A percentile compares a stretch with the other conserved stretches of the same genome.
Conservation (phyloP, 495 filamentous ascomycete genomes). For the Chaetomium cochliodes region DNA sequence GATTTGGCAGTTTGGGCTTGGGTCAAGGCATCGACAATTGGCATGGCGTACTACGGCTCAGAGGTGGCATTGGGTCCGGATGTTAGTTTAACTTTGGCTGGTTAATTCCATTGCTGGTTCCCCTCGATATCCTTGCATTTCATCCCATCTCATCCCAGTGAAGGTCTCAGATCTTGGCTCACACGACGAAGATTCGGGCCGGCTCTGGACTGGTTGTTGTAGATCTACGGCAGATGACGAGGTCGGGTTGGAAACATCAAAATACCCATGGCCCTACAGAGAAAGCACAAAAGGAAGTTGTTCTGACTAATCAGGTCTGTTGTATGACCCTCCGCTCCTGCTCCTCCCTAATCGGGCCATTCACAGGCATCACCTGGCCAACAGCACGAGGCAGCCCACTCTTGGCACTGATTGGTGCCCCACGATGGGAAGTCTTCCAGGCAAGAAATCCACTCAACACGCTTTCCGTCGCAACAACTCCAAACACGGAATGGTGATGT, state of each 20-base stretch:
- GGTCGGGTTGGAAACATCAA: background rate
- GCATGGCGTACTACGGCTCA: background rate
- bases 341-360: constrained; percentile 2
- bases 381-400: constrained; percentile 8
- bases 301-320: background rate
- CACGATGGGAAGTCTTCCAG: background rate
- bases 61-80: constrained; percentile 6
- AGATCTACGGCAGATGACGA: background rate
- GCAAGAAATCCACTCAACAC: background rate
- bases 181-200: constrained; percentile 1
- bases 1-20: background rate
- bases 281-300: background rate
- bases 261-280: background rate
- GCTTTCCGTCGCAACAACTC: constrained; percentile 12
- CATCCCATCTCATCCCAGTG: background rate
- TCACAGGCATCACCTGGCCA: constrained; percentile 23
- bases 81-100: background rate
- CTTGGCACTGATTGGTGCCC: constrained; percentile 11
- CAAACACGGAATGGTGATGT: background rate
- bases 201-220: background rate
- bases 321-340: background rate
- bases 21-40: background rate
- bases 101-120: background rate
- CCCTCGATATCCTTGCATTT: background rate
- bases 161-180: background rate